Evolutionary conservation across 805 yeast genomes (phyloP), one percentile per base, ranked within the genome.

Genomic region (Candida jianshihensis): DNA sequence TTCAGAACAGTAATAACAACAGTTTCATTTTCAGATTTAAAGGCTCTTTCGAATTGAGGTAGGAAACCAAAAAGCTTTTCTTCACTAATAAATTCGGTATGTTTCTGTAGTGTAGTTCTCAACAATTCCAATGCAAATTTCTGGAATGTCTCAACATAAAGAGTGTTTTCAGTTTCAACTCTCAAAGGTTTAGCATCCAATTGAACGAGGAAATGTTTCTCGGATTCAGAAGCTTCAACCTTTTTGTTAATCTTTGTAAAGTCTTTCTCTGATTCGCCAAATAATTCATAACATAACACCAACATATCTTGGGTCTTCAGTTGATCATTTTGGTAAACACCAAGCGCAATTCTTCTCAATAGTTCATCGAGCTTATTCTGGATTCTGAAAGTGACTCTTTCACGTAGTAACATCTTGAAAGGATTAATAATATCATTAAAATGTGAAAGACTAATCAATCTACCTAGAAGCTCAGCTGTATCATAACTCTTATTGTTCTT

Each of bases 401-500:
- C 90, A 29, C 68, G 59, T 26, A 85, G 58, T 34, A 84, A 56
- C 16, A 71, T 60, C 49, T 78, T 79, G 26, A 92, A 64, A 2
- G 97, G 97, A 13, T 66, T 64, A 14, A 89, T 56, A 18, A 92
- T 58, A 35, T 59, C 60, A 7, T 68, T 63, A 52, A 89, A 85
- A 19, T 63, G 58, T 5, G 68, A 58, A 39, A 88, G 63, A 13
- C 73, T 64, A 25, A 90, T 71, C 50, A 77, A 75, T 13, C 75
- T 59, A 0, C 95, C 72, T 32, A 90, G 53, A 15, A 87, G 63
- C 59, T 89, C 95, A 19, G 81, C 94, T 5, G 92, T 76, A 48
- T 92, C 97, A 53, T 65, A 83, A 65, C 95, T 81, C 61, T 87
- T 87, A 53, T 85, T 86, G 45, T 77, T 80, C 55, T 87, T 89